Evolutionary conservation across 225 moss, liverwort and hornwort genomes (phyloP).

Genomic region (Sphagnum tenellum): DNA sequence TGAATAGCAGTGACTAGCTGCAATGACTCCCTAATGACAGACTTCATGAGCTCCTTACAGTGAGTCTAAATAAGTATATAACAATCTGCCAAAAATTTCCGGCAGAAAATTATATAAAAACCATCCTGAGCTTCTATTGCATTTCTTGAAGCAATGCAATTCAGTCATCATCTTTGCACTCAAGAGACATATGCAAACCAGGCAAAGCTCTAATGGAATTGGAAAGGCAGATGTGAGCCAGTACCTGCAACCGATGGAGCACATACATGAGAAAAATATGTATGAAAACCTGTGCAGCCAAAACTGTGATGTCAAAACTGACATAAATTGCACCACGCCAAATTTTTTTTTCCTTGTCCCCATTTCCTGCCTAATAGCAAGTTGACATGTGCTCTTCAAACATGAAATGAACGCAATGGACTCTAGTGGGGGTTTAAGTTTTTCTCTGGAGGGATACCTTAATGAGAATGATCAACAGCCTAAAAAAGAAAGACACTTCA

Average conservation of each 20-base stretch:
- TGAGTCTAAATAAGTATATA: no score
- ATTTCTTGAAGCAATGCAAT: background rate
- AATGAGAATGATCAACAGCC: no score
- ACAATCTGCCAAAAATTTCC: background rate
- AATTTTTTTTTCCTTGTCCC: no score
- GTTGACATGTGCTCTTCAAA: background rate
- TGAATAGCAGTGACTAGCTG: no score
- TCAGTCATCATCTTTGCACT: background rate
- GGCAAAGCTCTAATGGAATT: background rate
- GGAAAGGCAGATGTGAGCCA: background rate
- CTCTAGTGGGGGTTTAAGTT: no score
- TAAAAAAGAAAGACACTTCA: no score
- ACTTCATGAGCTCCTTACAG: no score
- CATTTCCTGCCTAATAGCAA: no score
- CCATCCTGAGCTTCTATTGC: background rate
- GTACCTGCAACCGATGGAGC: constrained; percentile 10
- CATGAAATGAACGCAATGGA: background rate
- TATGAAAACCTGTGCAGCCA: constrained; percentile 4
- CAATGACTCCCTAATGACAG: no score
- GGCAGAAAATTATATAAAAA: background rate
- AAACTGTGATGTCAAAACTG: no score
- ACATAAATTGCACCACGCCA: no score
- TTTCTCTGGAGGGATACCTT: no score
- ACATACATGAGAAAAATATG: constrained; percentile 10
- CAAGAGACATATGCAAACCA: background rate